These are phyloP conservation scores for Penicillium sp. DNA, from an alignment of 2,329 filamentous ascomycete species.

Conservation along the genomic window DNA sequence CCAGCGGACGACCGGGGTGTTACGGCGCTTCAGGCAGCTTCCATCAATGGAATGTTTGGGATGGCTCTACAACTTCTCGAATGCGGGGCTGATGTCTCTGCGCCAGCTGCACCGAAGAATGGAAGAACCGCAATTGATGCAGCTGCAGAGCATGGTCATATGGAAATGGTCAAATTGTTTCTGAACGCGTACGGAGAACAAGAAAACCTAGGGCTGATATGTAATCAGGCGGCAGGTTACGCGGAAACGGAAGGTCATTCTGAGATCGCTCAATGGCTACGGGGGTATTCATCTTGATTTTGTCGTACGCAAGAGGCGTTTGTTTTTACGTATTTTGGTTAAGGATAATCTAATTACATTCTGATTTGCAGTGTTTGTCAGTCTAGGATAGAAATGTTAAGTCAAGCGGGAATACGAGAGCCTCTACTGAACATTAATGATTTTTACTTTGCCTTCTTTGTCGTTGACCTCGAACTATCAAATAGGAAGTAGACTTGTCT, in stretches of 20 bases:
- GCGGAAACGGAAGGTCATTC: not conserved
- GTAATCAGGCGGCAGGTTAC: constrained; percentile 6
- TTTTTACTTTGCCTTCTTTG: no score
- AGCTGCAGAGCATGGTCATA: constrained; percentile 27
- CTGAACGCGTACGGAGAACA: constrained; percentile 4
- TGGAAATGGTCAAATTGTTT: constrained; percentile 30
- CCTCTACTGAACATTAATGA: no score
- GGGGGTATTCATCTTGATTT: constrained; percentile 7
- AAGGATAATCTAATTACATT: not conserved
- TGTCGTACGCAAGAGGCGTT: not conserved
- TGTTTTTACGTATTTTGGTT: not conserved
- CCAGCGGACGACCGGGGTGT: not conserved
- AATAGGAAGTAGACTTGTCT: not conserved
- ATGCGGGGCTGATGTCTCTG: constrained; percentile 16
- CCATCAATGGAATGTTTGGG: not conserved
- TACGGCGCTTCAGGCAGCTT: constrained; percentile 10
- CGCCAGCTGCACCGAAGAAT: constrained; percentile 1
- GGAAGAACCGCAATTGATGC: constrained; percentile 27
- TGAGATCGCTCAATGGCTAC: constrained; percentile 13
- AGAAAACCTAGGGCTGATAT: not conserved
- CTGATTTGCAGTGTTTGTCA: not conserved
- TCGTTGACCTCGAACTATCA: not conserved
- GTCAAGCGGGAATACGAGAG: no score
- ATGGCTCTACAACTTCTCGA: constrained; percentile 12
- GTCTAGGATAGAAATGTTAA: not conserved